These are phyloP conservation scores for Annona squamosa DNA, from an alignment of 164 flowering plant genomes.

Conservation along the genomic window DNA sequence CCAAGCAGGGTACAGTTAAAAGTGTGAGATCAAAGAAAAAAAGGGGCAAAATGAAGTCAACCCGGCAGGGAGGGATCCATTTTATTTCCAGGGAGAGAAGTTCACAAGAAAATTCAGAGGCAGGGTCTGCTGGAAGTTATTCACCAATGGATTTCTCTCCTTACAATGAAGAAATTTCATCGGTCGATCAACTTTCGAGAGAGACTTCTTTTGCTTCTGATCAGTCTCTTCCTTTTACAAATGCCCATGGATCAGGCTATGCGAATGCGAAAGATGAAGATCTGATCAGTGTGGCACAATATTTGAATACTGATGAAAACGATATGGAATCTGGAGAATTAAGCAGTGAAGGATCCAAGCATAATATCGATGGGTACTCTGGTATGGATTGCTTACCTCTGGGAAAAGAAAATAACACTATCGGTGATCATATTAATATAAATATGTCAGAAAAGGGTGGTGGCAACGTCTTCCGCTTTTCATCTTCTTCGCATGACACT, in stretches of 20 bases:
- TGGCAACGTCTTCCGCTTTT: conserved; percentile 22
- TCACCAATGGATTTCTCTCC: conserved; percentile 95
- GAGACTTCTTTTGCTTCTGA: conserved; percentile 50
- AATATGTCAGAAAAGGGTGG: conserved; percentile 36
- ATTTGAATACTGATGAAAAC: conserved; percentile 34
- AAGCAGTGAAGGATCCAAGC: conserved; percentile 15
- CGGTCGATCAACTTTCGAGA: conserved; percentile 28
- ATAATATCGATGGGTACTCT: conserved; percentile 11
- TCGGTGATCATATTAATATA: conserved; percentile 19
- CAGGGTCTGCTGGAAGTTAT: conserved; percentile 39
- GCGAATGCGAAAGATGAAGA: conserved; percentile 41
- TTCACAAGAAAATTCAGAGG: conserved; percentile 30
- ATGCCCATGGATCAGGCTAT: conserved; percentile 23
- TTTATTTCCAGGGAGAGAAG: conserved; percentile 25
- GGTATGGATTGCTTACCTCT: conserved; percentile 37
- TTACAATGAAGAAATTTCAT: conserved; percentile 54
- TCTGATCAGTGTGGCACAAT: conserved; percentile 32
- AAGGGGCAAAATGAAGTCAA: conserved; percentile 38
- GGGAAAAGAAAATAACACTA: conserved; percentile 42
- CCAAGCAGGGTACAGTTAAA: conserved; percentile 35
- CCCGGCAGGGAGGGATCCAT: conserved; percentile 26
- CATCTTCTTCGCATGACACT: conserved; percentile 32
- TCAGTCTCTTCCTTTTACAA: conserved; percentile 23
- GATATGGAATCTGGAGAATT: conserved; percentile 18
- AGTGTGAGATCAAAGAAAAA: conserved; percentile 34